A percentile compares a stretch with the other conserved stretches of the same genome.
Conservation (phyloP, 2,329 filamentous ascomycete species). For the Emydomyces testavorans region DNA sequence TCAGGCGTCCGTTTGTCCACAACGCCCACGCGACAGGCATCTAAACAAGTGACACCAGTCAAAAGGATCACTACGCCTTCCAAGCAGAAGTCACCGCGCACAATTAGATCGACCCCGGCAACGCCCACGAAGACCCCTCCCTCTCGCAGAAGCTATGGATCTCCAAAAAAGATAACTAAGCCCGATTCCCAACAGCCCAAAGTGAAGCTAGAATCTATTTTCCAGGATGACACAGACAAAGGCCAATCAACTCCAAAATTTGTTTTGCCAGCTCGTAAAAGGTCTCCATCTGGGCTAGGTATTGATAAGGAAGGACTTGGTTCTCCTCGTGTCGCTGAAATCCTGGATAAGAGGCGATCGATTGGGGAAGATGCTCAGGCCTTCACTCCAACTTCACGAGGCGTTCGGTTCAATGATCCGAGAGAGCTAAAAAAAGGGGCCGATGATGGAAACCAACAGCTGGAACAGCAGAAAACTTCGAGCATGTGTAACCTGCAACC, state of each 20-base stretch:
- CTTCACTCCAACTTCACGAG: conserved; percentile 46
- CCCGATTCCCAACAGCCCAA: conserved; percentile 32
- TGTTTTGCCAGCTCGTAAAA: conserved; percentile 49
- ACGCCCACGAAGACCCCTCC: conserved; percentile 10
- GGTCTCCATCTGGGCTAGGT: conserved; percentile 56
- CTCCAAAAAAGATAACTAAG: conserved; percentile 40
- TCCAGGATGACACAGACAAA: conserved; percentile 44
- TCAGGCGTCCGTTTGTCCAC: conserved; percentile 34
- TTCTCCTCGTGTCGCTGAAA: conserved; percentile 59
- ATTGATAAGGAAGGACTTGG: conserved; percentile 60
- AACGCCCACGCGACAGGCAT: conserved; percentile 33
- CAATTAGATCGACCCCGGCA: not conserved
- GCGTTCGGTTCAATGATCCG: conserved; percentile 56
- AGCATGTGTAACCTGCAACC: conserved; percentile 43
- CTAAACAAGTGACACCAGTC: conserved; percentile 30
- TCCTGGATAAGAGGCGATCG: conserved; percentile 59
- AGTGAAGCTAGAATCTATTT: conserved; percentile 36
- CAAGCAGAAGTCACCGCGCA: conserved; percentile 19
- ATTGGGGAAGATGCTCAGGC: conserved; percentile 54
- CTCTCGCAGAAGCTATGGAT: conserved; percentile 21
- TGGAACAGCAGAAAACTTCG: not conserved
- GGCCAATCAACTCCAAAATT: conserved; percentile 52
- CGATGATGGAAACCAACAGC: conserved; percentile 49
- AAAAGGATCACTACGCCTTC: conserved; percentile 31
- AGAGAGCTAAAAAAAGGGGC: conserved; percentile 42